Evolutionary conservation across 176 grass and related monocot species (phyloP), one percentile per base, ranked within the genome.

Genomic region (Ensete ventricosum): DNA sequence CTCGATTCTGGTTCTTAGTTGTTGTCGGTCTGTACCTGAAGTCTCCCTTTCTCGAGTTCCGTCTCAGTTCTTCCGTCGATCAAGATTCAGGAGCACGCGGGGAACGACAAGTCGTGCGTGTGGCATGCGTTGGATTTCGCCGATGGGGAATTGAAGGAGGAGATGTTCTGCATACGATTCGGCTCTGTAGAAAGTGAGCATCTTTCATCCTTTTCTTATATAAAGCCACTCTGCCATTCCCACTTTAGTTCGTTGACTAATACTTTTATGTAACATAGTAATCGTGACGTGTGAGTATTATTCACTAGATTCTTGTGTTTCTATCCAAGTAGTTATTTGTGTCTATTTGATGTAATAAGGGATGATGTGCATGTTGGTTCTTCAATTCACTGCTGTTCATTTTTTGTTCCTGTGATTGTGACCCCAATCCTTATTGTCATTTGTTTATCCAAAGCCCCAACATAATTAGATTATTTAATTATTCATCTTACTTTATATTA

Each of bases 111-210:
- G 43, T 77, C 75, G 49, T 64, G 58, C 13, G 75, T 77, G 10
- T 77, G 75, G 75, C 75, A 77, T 27, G 75, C 75, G 1, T 24
- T 49, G 9, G 75, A 77, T 77, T 77, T 77, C 53, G 58, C 75
- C 19, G 75, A 77, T 27, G 75, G 60, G n/a, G 75, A 74, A 26
- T 57, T 74, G 72, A 74, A 74, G 19, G 53, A 74, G 53, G 72
- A 74, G 72, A n/a, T 77, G 60, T 77, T 77, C 58, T 52, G 75
- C 60, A 77, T 77, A 53, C 58, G 75, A 1, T 77, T 77, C 13
- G 58, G 58, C 21, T 77, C 75, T 11, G 58, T 77, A 51, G 75
- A 77, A 52, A 77, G 75, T 77, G 60, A 64, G 75, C 13, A 52
- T 25, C n/a, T n/a, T 77, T 76, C 14, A n/a, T 62, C 57, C 14